Base-by-base conservation (phyloP, 1,139 yeast species). In the Pneumocystis sp. region DNA sequence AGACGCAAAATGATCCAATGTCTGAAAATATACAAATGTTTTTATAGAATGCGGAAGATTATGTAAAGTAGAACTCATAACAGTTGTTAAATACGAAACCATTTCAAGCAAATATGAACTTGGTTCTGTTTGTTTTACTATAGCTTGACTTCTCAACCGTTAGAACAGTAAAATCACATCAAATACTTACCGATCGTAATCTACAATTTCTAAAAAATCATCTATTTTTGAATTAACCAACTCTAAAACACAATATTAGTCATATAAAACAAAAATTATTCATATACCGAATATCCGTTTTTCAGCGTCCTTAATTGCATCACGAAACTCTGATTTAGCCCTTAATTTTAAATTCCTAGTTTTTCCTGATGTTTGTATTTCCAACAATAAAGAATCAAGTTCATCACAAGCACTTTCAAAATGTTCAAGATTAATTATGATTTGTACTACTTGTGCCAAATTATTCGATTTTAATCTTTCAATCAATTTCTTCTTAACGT, bases 361-460 rank as follows among this genome's bases (percentile, higher is more conserved):
- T 85, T 65, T 85, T 77, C 72, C 84, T 86, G 68, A 81, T 78
- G 66, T 83, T 80, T 68, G 86, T 82, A 65, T 74, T 75, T 74
- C 79, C 78, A 67, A 69, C 59, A 70, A 73, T 44, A 74, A 70
- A 35, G 71, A 70, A 59, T 81, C 77, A 60, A 81, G 74, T 67
- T 81, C 82, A 50, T 73, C 72, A 0, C 85, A 78, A 35, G 85
- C 84, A 61, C 76, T 76, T 62, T 87, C 81, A 74, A 91, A 91
- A 75, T 89, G 89, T 72, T 93, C 97, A 71, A 91, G 78, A 73
- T 93, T 90, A 67, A 95, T 86, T 70, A 88, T 80, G 70, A 89
- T 89, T 76, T 93, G 97, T 0, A 96, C 88, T 61, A 90, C 83
- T 69, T 90, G 90, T 75, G 93, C 98, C 73, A 95, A 87, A 67